Base-by-base conservation (phyloP, 257 asterid species). In the Solanum tarapatanum region DNA sequence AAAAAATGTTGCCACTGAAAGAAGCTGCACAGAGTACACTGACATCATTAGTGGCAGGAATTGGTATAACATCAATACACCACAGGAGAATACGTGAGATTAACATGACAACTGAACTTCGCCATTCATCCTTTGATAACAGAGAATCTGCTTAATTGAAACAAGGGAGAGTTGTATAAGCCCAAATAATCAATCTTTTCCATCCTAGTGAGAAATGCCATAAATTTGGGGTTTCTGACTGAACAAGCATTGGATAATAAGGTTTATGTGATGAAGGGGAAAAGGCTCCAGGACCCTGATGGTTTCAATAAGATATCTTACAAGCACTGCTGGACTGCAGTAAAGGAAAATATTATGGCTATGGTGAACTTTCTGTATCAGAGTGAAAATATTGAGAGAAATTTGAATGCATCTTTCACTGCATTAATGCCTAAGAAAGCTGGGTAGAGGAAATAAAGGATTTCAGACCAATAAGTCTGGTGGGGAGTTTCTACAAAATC, bases 21-120 rank as follows among this genome's bases (percentile, higher is more conserved):
- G 96, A 92, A 96, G 99, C 99, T 96, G 91, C 91, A 23, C 84
- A 74, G 62, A 24, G 88, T 32, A 51, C 58, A 76, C n/a, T 77
- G 33, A 87, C 51, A 55, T 33, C 87, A 83, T 87, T 33, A 83
- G 72, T 24, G 28, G 16, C 60, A 37, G 35, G 35, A 26, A 51
- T 51, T 51, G 62, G 62, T 16, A 51, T 51, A 51, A 51, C 21
- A 51, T 51, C 16, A 41, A 39, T 76, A 39, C 33, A 37, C 58
- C 60, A 74, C 48, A 74, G 48, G 48, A 35, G 43, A 35, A 23
- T 8, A 60, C 7, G 28, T 74, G 82, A 35, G 82, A 74, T 35
- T 74, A 33, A 74, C 48, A 74, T 74, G 51, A 74, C 23, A 74
- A 5, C 30, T 74, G 82, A 74, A 35, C 51, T 74, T 74, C 3